Evolutionary conservation across 805 yeast genomes (phyloP), one percentile per base, ranked within the genome.

Genomic region (Candida cerambycidarum): DNA sequence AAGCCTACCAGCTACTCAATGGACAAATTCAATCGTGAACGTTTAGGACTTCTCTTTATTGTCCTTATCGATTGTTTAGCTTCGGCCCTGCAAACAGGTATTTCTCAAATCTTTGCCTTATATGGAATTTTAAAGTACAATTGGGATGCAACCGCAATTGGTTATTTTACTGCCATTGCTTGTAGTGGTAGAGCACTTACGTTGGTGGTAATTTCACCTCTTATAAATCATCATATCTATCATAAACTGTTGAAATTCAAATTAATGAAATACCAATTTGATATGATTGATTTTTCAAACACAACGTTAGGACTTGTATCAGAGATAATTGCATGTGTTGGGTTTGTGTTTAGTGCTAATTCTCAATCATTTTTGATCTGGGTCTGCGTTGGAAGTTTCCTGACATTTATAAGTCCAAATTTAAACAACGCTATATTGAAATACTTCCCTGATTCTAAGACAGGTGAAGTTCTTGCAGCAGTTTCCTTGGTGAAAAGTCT

Each of bases 391-490:
- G 61, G 73, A 2, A 61, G 82, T 0, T 54, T 82, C 31, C 78
- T 81, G 1, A 65, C 81, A 0, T 42, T 80, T 3, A 65, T 72
- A 1, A 64, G 78, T 0, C 92, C 93, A 1, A 70, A 82, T 0
- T 48, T 83, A 9, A 83, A 79, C 53, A 71, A 84, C 0, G 50
- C 85, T 1, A 61, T 83, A 9, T 70, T 81, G 41, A 85, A 85
- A 57, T 80, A 81, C 57, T 76, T 73, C 46, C 78, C 79, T 1
- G 79, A 78, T 31, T 69, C 74, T 11, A 73, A 74, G 47, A 71
- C 79, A 4, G 95, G 95, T 13, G 89, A 83, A 58, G 68, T 82
- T 13, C 84, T 83, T 62, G 89, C 92, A 8, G 88, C 83, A 0
- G 58, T 84, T 33, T 78, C 88, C 0, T 57, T 85, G 38, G 56